These are phyloP conservation scores for Platanus orientalis DNA, from an alignment of 164 flowering plant species.

Conservation along the genomic window DNA sequence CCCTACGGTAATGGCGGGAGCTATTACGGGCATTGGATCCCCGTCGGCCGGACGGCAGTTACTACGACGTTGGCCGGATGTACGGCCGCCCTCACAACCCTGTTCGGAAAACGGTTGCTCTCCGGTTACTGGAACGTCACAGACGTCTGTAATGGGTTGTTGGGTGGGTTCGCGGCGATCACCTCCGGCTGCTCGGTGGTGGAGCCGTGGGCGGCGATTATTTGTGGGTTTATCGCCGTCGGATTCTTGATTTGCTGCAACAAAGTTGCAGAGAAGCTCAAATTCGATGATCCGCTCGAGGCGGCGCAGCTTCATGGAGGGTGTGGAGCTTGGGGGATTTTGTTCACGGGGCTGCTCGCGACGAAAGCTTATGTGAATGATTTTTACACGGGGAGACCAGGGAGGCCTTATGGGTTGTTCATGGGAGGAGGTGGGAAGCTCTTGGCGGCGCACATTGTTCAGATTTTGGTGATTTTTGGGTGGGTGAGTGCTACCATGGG, in stretches of 20 bases:
- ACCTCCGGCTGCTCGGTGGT: conserved; percentile 76
- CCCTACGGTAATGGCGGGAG: conserved; percentile 32
- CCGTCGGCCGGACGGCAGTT: conserved; percentile 65
- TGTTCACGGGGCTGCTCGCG: conserved; percentile 72
- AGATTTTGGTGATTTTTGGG: conserved; percentile 54
- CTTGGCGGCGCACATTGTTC: conserved; percentile 59
- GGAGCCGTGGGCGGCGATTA: conserved; percentile 78
- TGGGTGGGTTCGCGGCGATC: conserved; percentile 79
- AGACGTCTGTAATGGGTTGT: conserved; percentile 71
- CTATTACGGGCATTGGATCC: conserved; percentile 67
- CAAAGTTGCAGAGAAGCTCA: conserved; percentile 42
- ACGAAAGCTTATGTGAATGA: conserved; percentile 46
- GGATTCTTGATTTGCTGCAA: conserved; percentile 51
- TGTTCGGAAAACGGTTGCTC: conserved; percentile 53
- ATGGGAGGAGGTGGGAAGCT: conserved; percentile 78
- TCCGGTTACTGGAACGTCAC: conserved; percentile 71
- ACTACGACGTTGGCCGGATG: conserved; percentile 75
- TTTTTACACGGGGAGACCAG: conserved; percentile 41
- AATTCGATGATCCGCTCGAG: conserved; percentile 75
- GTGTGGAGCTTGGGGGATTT: conserved; percentile 82
- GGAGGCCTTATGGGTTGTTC: conserved; percentile 62
- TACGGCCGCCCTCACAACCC: conserved; percentile 61
- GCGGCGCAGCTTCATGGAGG: conserved; percentile 88
- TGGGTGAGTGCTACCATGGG: conserved; percentile 88
- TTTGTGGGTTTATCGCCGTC: conserved; percentile 70